A percentile compares a stretch with the other conserved stretches of the same genome.
Evolutionary conservation across 169 alveolate species (phyloP).

Genomic region (Cryptosporidium bovis): DNA sequence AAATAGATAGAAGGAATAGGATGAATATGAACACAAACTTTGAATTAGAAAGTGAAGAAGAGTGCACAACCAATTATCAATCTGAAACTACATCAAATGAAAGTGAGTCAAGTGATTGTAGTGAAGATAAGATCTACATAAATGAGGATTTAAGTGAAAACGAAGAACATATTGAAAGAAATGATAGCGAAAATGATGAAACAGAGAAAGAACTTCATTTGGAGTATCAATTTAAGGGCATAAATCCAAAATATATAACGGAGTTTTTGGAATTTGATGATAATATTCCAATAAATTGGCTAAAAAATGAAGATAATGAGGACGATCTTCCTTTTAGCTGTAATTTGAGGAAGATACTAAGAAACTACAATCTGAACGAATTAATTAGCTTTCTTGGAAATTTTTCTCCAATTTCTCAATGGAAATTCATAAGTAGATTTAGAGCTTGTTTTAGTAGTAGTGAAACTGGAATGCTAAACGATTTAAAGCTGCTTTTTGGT

Average conservation of each 20-base stretch:
- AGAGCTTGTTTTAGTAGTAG: conserved; percentile 57
- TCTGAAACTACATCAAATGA: not conserved
- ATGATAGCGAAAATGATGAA: conserved; percentile 2
- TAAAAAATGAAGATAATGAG: conserved; percentile 48
- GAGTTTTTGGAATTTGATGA: not conserved
- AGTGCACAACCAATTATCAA: not conserved
- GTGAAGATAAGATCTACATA: not conserved
- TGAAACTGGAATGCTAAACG: conserved; percentile 48
- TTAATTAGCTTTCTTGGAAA: conserved; percentile 18
- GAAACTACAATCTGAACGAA: not conserved
- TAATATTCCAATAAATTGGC: conserved; percentile 22
- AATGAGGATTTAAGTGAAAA: conserved; percentile 1
- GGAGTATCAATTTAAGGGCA: not conserved
- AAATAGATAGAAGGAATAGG: conserved; percentile 47
- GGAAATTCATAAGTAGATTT: conserved; percentile 55
- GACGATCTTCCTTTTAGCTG: conserved; percentile 16
- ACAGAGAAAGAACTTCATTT: not conserved
- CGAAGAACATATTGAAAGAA: not conserved
- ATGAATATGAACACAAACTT: conserved; percentile 7
- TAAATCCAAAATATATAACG: not conserved
- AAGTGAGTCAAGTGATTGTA: not conserved
- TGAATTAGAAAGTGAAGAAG: conserved; percentile 8
- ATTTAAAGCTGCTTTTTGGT: conserved; percentile 43
- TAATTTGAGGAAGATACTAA: conserved; percentile 13
- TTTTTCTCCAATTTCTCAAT: conserved; percentile 58